Base-by-base conservation (phyloP, 345 rosid genomes). In the Jatropha curcas region DNA sequence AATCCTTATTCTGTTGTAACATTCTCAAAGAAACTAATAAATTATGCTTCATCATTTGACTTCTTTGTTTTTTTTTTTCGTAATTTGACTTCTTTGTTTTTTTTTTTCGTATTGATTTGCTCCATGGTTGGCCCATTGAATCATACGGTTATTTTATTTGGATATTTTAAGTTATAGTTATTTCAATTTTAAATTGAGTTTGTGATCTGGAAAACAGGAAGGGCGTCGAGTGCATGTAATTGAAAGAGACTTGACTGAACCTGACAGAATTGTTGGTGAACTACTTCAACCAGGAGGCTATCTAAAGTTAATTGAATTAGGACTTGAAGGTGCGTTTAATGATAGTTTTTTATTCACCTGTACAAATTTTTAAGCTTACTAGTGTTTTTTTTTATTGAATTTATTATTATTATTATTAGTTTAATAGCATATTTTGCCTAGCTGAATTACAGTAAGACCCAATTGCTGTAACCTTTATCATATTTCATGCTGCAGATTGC, bases 251-350 rank as follows among this genome's bases (percentile, higher is more conserved):
- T 59, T 78, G 71, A 68, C 77, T 24, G 82, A 78, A 65, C 82
- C 82, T 27, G 82, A 78, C 71, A 78, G 82, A 65, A 78, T 78
- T 73, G 82, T 78, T 39, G 82, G 82, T 22, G 82, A 78, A 64
- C 65, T 78, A 65, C 78, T 78, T 22, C 82, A 78, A 59, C 82
- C 82, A 5, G 82, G 82, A 13, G 82, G 82, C 14, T 78, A 78
- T 30, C 68, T 78, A 17, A 78, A 78, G 75, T 64, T 78, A 65
- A 65, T 73, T 34, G 82, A 78, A 56, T 58, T 78, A 72, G 82
- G 78, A 45, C 82, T 78, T 74, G 71, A 74, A 78, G 82, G 82
- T 78, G 51, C 0, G 65, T 64, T 30, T 14, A 5, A 28, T 68
- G 11, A 27, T 20, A 14, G n/a, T 45, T 65, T 31, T 48, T 39